Conservation (phyloP, 2,329 filamentous ascomycete genomes). For the Nemania abortiva region DNA sequence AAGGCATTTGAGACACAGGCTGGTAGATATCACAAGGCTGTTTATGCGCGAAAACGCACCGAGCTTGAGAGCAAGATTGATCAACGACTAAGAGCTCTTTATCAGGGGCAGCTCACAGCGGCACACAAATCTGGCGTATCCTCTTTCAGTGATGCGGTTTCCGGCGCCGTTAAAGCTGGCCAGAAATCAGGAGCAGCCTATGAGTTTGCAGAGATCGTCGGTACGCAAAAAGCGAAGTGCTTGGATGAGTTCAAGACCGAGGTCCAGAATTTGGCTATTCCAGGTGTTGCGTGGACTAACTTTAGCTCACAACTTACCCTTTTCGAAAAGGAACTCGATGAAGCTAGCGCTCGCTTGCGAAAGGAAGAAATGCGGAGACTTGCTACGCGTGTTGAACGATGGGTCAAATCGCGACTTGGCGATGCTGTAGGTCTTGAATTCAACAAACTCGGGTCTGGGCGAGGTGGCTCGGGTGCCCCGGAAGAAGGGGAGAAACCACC, state of each 20-base stretch:
- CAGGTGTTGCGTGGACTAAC: constrained; percentile 87
- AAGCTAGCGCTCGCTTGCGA: constrained; percentile 84
- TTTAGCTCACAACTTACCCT: constrained; percentile 83
- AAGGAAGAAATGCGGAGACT: constrained; percentile 97
- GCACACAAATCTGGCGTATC: constrained; percentile 89
- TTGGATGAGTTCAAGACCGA: constrained; percentile 81
- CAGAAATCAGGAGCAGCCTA: constrained; percentile 93
- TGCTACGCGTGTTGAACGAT: constrained; percentile 90
- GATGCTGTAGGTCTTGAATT: constrained; percentile 94
- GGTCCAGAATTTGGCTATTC: constrained; percentile 78
- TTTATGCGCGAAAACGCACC: constrained; percentile 85
- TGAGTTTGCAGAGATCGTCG: constrained; percentile 95
- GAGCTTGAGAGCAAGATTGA: constrained; percentile 92
- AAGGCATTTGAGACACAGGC: constrained; percentile 91
- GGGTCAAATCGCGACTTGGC: constrained; percentile 87
- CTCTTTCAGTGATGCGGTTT: constrained; percentile 88
- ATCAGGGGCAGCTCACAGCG: constrained; percentile 86
- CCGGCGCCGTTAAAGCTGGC: constrained; percentile 86
- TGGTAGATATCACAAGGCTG: constrained; percentile 95
- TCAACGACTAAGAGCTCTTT: constrained; percentile 86
- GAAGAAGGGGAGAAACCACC: constrained; percentile 79
- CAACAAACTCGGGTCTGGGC: constrained; percentile 92
- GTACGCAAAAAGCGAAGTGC: constrained; percentile 81
- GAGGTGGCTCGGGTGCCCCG: constrained; percentile 83
- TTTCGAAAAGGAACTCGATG: constrained; percentile 91